Evolutionary conservation across 345 rosid genomes (phyloP), one percentile per base, ranked within the genome.

Genomic region (Capsella bursapastoris): DNA sequence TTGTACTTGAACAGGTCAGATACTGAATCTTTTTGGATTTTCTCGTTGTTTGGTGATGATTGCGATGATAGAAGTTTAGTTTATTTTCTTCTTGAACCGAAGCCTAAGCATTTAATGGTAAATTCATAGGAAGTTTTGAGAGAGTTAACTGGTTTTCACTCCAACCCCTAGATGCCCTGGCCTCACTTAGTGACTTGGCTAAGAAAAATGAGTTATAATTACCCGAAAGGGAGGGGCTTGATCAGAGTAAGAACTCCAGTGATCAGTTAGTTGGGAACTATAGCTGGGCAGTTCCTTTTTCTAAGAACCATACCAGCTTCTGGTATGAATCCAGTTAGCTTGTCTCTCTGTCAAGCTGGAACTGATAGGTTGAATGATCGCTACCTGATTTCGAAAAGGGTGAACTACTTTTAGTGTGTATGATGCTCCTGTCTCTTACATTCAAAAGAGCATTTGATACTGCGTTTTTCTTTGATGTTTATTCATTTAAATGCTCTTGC

Each of bases 1-100:
- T 83, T 16, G 97, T 82, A 49, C 97, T 96, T 83, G 99, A 96
- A 50, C 98, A 96, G 99, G 99, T 86, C 15, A 68, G 71, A 63
- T 70, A 15, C 66, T 70, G 11, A 40, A 18, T 27, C 53, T 56
- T 34, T 43, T 45, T 35, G 16, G 41, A 12, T 44, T 28, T 18
- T 60, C 34, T 51, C 13, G 0, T 8, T 16, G 47, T 55, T 34
- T 69, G 25, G 25, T 22, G 43, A 55, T 7, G 10, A 29, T 48
- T 66, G 67, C 2, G 25, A 22, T 67, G 16, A 53, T 35, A 52
- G 35, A 34, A 44, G 14, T 43, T 48, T 68, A 29, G 57, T 13
- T 16, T 55, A 28, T 28, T 35, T 44, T 37, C 52, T 52, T 43
- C 27, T 18, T 44, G 9, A 41, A 47, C 50, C 35, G 38, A 11